phyloP scores from a whole-genome alignment of 495 filamentous ascomycete species.

The Oidiodendron maius region DNA sequence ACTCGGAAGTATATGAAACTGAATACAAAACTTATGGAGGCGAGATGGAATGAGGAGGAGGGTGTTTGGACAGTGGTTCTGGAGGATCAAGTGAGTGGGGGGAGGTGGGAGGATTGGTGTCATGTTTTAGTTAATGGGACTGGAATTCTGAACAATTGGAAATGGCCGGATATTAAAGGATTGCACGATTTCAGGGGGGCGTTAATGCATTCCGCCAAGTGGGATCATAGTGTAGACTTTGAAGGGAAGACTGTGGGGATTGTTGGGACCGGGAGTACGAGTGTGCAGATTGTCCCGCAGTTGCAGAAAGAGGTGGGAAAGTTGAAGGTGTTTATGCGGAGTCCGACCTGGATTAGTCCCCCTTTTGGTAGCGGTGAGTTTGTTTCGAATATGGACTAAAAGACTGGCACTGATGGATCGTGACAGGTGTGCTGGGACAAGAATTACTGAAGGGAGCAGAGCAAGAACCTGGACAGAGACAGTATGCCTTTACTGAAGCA shows the following conservation, averaged over 20 bases:
- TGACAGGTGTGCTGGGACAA: too few species aligned
- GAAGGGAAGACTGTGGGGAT: slow-evolving; percentile 39
- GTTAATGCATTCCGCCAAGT: slow-evolving; percentile 46
- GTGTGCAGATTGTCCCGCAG: too few species aligned
- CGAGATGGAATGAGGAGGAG: slow-evolving; percentile 16
- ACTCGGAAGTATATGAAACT: slow-evolving; percentile 43
- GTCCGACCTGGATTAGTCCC: too few species aligned
- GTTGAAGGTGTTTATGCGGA: too few species aligned
- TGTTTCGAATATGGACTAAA: slow-evolving; percentile 44
- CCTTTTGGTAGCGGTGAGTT: too few species aligned
- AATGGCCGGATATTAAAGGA: slow-evolving; percentile 41
- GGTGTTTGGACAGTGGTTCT: slow-evolving; percentile 30
- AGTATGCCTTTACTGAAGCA: slow-evolving; percentile 29
- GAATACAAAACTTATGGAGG: neutral
- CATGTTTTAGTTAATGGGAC: slow-evolving; percentile 27
- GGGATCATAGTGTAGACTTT: slow-evolving; percentile 38
- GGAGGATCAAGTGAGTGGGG: slow-evolving; percentile 17
- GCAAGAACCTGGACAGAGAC: slow-evolving; percentile 4
- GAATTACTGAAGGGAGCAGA: too few species aligned
- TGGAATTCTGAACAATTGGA: slow-evolving; percentile 35
- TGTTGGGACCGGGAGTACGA: slow-evolving; percentile 54
- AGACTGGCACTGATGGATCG: too few species aligned
- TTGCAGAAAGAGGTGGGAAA: too few species aligned
- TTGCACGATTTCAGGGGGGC: slow-evolving; percentile 31
- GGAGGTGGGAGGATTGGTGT: slow-evolving; percentile 20